phyloP scores from a whole-genome alignment of 805 yeast genomes.

The Pichia gijzeniarum region DNA sequence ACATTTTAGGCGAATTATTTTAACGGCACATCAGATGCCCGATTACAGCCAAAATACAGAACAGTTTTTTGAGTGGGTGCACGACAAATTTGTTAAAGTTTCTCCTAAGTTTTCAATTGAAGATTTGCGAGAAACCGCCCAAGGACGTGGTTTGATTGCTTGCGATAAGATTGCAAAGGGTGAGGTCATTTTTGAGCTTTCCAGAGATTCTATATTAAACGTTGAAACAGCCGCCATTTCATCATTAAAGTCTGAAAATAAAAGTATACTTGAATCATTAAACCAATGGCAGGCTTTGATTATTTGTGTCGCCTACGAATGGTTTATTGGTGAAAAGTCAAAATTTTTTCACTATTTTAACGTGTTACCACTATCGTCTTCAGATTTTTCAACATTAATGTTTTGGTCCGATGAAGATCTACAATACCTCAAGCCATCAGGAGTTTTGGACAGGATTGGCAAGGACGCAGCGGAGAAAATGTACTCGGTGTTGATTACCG shows the following conservation, averaged over 20 bases:
- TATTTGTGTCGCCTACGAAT: constrained; percentile 58
- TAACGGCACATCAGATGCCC: neutral
- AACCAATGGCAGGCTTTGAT: constrained; percentile 79
- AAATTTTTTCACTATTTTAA: constrained; percentile 67
- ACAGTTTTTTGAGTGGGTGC: constrained; percentile 41
- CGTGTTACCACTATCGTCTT: constrained; percentile 48
- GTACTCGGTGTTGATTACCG: constrained; percentile 42
- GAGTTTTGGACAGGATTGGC: constrained; percentile 66
- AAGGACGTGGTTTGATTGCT: constrained; percentile 80
- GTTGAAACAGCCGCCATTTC: constrained; percentile 49
- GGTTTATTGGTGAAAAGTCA: constrained; percentile 39
- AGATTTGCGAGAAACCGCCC: constrained; percentile 51
- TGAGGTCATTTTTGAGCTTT: constrained; percentile 65
- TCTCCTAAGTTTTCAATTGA: constrained; percentile 52
- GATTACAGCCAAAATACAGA: constrained; percentile 29
- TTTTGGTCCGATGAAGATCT: constrained; percentile 71
- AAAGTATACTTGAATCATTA: constrained; percentile 34
- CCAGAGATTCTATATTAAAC: constrained; percentile 51
- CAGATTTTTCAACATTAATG: constrained; percentile 59
- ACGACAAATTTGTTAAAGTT: constrained; percentile 36
- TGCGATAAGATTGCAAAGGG: constrained; percentile 49
- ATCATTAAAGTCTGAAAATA: constrained; percentile 26
- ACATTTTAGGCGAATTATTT: too few species aligned
- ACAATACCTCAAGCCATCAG: constrained; percentile 56
- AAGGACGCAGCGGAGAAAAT: constrained; percentile 55